Base-by-base conservation (phyloP, 495 filamentous ascomycete species). In the Corynascus novoguineensis region DNA sequence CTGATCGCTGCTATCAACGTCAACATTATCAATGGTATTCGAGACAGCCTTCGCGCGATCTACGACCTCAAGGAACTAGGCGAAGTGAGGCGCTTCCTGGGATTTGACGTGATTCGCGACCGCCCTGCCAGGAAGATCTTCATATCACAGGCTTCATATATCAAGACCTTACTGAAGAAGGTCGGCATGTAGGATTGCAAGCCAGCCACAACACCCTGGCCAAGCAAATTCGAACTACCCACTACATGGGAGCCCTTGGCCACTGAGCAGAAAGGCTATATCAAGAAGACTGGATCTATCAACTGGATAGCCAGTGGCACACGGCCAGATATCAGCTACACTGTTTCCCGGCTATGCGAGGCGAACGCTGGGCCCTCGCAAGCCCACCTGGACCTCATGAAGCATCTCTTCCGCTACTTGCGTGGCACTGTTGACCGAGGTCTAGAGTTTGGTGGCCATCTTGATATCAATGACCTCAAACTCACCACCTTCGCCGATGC, bases 71-170 rank as follows among this genome's bases (percentile, higher is more conserved):
- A 59, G 27, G 40, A 53, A 5, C 0, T 59, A 1, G 50, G 32
- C 11, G 32, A 59, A 9, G 32, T 50, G 1, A 41, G 37, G 17
- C n/a, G 22, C 0, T 59, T 59, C 25, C 40, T 59, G 1, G 34
- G 57, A 0, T 59, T 54, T 22, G 24, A 59, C 25, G 19, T 59
- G 0, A 3, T 59, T 2, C 41, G 57, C 2, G n/a, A 59, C 4
- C 0, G 25, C 5, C 0, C 2, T 0, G 37, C 28, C 0, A 42
- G 29, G 12, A 53, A 17, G 15, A 54, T 54, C 17, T 59, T 29
- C 19, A 21, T 54, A 1, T 53, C 5, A 7, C 15, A 53, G 22
- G 19, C 17, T 0, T 15, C 1, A 2, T 53, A 52, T 24, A 42
- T 12, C 4, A 28, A 10, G 1, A 15, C 19, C 0, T 6, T 58